Base-by-base conservation (phyloP, 2,329 filamentous ascomycete species). In the Pseudogymnoascus sp. region DNA sequence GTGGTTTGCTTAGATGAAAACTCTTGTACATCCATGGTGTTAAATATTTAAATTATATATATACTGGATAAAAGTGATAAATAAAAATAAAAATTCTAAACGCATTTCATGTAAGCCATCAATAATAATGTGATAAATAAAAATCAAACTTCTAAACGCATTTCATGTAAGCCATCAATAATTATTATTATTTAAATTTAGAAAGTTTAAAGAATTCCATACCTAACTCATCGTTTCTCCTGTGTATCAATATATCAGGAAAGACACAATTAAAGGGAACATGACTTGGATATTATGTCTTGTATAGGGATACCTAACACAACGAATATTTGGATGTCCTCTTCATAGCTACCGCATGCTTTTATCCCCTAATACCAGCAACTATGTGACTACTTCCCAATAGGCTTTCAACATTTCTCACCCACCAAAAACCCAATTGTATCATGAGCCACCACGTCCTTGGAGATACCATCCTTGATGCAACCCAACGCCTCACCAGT, bases 401-500 rank as follows among this genome's bases (percentile, higher is more conserved):
- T 3, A 12, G 6, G 4, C 1, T 9, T 18, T 50, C 9, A 9
- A 25, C 67, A 68, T 15, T 65, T 64, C 53, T 67, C 62, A 1
- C 66, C 66, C 3, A 71, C 63, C 59, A 70, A 37, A 28, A 65
- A 65, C 2, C 62, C 68, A 6, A 65, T 62, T 1, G 72, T 75
- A 61, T 76, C 75, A 65, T 77, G 75, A 14, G 67, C 65, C 35
- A 64, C 68, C 4, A 77, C 66, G 3, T 68, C 64, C 9, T 70
- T 63, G 3, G 62, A 65, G 35, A 73, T 66, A 14, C 67, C 67
- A 6, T 68, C 68, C 41, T 63, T 65, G n/a, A 74, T 69, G 33
- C 66, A 71, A 2, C 77, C 74, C 12, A 80, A 57, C 41, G 71
- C 69, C 63, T 74, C 64, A 3, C 75, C 77, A 1, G 71, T 77